These are phyloP conservation scores for Cercospora janseana DNA, from an alignment of 2,329 filamentous ascomycete species.

Conservation along the genomic window DNA sequence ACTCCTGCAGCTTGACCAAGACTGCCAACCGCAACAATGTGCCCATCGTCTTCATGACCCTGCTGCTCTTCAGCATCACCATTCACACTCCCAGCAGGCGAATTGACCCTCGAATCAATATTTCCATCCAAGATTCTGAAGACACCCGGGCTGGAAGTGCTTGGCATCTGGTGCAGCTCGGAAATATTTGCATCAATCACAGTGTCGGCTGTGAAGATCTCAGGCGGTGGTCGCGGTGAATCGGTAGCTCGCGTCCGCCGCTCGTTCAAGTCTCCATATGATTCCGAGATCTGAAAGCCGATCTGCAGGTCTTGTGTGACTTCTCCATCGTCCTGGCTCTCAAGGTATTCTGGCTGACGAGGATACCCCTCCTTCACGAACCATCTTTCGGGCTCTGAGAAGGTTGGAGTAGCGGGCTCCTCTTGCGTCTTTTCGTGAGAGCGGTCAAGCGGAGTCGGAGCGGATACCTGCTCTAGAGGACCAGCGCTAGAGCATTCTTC, in stretches of 20 bases:
- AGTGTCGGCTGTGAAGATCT: slow-evolving; percentile 7
- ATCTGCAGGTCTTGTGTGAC: background rate
- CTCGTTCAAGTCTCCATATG: background rate
- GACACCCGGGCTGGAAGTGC: slow-evolving; percentile 4
- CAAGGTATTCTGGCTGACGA: background rate
- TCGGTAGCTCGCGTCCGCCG: background rate
- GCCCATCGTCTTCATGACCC: background rate
- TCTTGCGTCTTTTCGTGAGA: too few species aligned
- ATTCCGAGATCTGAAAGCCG: slow-evolving; percentile 1
- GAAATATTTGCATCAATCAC: background rate
- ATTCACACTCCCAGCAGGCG: background rate
- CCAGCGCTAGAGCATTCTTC: too few species aligned
- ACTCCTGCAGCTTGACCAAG: too few species aligned
- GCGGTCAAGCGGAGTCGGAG: too few species aligned
- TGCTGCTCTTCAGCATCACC: background rate
- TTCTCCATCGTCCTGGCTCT: background rate
- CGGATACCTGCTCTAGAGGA: too few species aligned
- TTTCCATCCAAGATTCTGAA: slow-evolving; percentile 9
- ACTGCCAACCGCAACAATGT: too few species aligned
- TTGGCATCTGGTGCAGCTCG: background rate
- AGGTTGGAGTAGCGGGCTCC: too few species aligned
- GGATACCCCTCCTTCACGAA: background rate
- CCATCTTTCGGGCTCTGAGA: too few species aligned
- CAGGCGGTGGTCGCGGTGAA: background rate
- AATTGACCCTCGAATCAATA: slow-evolving; percentile 13